Evolutionary conservation across 805 yeast species (phyloP).

Genomic region (Candida suzukii): DNA sequence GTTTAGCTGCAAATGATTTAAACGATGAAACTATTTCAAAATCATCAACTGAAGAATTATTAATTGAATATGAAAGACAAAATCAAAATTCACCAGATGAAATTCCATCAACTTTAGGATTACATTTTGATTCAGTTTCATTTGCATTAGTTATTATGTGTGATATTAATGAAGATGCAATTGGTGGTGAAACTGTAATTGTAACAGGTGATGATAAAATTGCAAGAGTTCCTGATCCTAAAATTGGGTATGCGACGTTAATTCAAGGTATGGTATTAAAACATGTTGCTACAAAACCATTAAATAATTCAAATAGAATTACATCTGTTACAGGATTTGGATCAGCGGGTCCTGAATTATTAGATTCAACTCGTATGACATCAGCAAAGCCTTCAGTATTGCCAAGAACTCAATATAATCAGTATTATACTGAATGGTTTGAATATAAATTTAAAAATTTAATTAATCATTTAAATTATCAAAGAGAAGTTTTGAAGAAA

Average conservation of each 20-base stretch:
- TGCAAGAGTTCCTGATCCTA: constrained; percentile 31
- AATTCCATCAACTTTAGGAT: constrained; percentile 38
- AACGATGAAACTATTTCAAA: constrained; percentile 7
- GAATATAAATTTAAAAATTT: constrained; percentile 23
- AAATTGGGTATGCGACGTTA: constrained; percentile 37
- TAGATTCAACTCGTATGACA: constrained; percentile 24
- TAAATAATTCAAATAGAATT: constrained; percentile 26
- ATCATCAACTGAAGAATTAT: constrained; percentile 11
- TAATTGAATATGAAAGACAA: constrained; percentile 8
- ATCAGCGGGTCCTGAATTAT: constrained; percentile 18
- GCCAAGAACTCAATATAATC: constrained; percentile 24
- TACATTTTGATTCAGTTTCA: constrained; percentile 41
- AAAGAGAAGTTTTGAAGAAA: constrained; percentile 14
- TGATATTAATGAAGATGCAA: constrained; percentile 36
- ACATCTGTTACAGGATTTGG: constrained; percentile 23
- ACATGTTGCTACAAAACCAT: constrained; percentile 41
- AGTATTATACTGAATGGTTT: constrained; percentile 27
- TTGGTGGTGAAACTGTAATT: constrained; percentile 43
- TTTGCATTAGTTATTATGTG: constrained; percentile 44
- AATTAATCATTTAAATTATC: constrained; percentile 16
- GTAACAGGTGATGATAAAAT: constrained; percentile 32
- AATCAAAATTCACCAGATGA: constrained; percentile 23
- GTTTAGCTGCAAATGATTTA: constrained; percentile 25
- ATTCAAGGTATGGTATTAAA: constrained; percentile 39
- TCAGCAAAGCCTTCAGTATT: constrained; percentile 26